Percentiles rank a stretch among this genome's conserved stretches.
Evolutionary conservation across 1,284 basidiomycete species (phyloP).

Genomic region (Peniophora sp.): DNA sequence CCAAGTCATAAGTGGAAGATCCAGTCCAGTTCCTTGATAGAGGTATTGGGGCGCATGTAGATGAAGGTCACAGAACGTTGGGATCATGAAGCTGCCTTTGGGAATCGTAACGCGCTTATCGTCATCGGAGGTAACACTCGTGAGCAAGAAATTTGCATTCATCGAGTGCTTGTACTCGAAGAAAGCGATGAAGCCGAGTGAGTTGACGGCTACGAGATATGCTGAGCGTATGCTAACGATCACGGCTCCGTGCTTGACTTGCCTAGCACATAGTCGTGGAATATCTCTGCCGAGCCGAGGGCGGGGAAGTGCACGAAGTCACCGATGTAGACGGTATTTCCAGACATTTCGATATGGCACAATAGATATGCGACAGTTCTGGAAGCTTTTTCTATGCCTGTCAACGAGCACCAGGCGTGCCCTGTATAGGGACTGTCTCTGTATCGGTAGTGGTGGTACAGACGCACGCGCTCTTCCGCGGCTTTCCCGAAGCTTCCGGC

Average conservation of each 20-base stretch:
- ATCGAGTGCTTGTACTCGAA: conserved; percentile 28
- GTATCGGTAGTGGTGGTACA: no score
- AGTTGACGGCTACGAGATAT: conserved; percentile 35
- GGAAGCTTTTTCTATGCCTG: background rate
- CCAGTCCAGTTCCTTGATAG: conserved; percentile 78
- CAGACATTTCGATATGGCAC: no score
- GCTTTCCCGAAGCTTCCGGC: conserved; percentile 6
- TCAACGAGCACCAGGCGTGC: background rate
- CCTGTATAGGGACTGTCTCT: background rate
- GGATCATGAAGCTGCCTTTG: conserved; percentile 60
- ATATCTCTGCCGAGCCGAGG: conserved; percentile 44
- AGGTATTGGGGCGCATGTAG: conserved; percentile 83
- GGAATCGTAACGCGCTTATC: conserved; percentile 10
- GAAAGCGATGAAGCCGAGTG: conserved; percentile 47
- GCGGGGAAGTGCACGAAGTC: conserved; percentile 50
- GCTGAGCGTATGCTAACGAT: conserved; percentile 2
- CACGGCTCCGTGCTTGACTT: conserved; percentile 13
- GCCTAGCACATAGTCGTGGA: conserved; percentile 54
- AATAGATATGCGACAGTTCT: background rate
- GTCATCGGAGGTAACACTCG: conserved; percentile 7
- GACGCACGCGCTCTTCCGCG: background rate
- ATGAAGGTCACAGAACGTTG: conserved; percentile 76
- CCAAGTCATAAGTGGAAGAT: conserved; percentile 81
- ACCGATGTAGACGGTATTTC: conserved; percentile 29
- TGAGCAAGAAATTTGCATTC: conserved; percentile 21